Evolutionary conservation across 2,329 filamentous ascomycete species (phyloP).

Genomic region (Colletotrichum destructivum): DNA sequence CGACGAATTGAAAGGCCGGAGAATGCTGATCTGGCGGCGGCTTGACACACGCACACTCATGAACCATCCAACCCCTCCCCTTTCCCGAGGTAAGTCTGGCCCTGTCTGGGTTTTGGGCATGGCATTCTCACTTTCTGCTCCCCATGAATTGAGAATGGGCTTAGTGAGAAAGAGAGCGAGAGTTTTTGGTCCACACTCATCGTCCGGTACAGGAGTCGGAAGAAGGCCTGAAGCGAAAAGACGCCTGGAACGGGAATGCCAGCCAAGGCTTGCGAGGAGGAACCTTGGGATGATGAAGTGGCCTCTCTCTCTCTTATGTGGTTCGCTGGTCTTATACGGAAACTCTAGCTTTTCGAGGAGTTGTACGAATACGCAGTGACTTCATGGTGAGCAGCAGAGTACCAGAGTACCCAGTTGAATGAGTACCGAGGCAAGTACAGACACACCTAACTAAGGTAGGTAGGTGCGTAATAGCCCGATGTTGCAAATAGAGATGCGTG

Average conservation of each 20-base stretch:
- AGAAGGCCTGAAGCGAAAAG: conserved; percentile 2
- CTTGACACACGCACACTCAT: not conserved
- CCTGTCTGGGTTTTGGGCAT: conserved; percentile 4
- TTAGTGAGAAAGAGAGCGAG: conserved; percentile 2
- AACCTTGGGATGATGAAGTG: conserved; percentile 9
- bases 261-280: conserved; percentile 10
- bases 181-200: not conserved
- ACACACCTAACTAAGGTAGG: too few species aligned
- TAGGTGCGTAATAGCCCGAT: too few species aligned
- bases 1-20: conserved; percentile 12
- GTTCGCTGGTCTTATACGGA: too few species aligned
- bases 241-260: too few species aligned
- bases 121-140: conserved; percentile 23
- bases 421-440: too few species aligned
- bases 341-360: too few species aligned
- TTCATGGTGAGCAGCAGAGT: too few species aligned
- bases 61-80: not conserved
- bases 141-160: not conserved
- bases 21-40: conserved; percentile 11
- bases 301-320: not conserved
- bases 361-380: too few species aligned
- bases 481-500: too few species aligned
- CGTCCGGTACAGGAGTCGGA: not conserved
- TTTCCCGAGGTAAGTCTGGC: not conserved
- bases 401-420: too few species aligned